Conservation (phyloP, 1,139 yeast genomes). For the Tardiomyces blankii region DNA sequence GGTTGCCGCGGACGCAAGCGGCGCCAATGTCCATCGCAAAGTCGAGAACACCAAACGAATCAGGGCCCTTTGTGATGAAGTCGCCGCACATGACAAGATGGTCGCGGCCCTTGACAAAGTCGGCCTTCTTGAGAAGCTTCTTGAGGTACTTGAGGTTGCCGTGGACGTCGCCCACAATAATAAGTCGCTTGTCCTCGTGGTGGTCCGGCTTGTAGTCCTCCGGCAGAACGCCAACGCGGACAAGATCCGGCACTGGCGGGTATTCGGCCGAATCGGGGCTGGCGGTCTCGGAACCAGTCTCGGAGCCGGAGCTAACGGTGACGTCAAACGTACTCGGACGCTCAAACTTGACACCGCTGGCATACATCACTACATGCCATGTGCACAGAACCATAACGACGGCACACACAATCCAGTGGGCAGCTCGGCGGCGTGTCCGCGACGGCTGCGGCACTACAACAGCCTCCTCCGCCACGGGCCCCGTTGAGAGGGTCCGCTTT, state of each 20-base stretch:
- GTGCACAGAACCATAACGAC: no score
- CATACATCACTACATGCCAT: no score
- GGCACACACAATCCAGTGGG: no score
- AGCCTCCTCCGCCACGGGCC: no score
- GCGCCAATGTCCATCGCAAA: slow-evolving; percentile 43
- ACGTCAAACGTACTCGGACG: no score
- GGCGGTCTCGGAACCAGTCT: no score
- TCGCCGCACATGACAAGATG: slow-evolving; percentile 72
- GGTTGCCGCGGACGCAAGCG: slow-evolving; percentile 80
- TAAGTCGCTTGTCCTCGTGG: slow-evolving; percentile 31
- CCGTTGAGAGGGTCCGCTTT: no score
- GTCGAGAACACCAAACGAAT: slow-evolving; percentile 58
- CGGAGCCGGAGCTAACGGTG: no score
- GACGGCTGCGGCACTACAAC: no score
- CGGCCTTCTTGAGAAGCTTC: slow-evolving; percentile 34
- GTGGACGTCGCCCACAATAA: slow-evolving; percentile 81
- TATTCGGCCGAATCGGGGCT: no score
- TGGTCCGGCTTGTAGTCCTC: slow-evolving; percentile 11
- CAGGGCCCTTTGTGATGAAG: slow-evolving; percentile 75
- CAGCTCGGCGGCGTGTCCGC: no score
- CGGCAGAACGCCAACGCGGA: slow-evolving; percentile 6
- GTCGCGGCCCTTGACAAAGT: slow-evolving; percentile 39
- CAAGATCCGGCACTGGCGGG: slow-evolving; percentile 1
- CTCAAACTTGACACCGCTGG: no score
- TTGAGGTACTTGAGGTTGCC: slow-evolving; percentile 54